These are phyloP conservation scores for Penicillium taxi DNA, from an alignment of 495 filamentous ascomycete genomes.

Conservation along the genomic window DNA sequence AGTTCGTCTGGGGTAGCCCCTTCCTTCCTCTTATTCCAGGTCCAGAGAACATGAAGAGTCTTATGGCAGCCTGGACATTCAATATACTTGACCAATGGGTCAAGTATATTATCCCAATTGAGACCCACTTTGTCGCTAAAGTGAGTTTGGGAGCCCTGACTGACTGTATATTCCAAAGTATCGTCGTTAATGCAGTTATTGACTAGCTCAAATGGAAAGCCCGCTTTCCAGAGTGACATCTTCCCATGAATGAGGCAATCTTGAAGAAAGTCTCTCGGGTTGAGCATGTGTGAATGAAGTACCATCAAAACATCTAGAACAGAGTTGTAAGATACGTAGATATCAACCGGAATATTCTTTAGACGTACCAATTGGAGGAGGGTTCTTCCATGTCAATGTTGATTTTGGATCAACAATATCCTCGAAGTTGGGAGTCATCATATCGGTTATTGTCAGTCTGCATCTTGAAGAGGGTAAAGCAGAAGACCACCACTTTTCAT, in stretches of 20 bases:
- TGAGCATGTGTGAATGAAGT: conserved; percentile 79
- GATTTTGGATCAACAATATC: conserved; percentile 8
- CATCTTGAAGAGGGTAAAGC: conserved; percentile 14
- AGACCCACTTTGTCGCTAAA: conserved; percentile 47
- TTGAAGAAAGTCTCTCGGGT: conserved; percentile 67
- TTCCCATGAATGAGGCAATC: conserved; percentile 60
- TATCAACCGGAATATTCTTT: background rate
- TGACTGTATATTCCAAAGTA: conserved; percentile 53
- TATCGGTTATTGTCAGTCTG: conserved; percentile 6
- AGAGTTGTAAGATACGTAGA: too few relatives aligned
- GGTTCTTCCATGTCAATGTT: conserved; percentile 11
- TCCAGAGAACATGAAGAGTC: conserved; percentile 16
- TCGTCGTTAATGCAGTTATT: conserved; percentile 53
- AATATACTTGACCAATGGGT: conserved; percentile 39
- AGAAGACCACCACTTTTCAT: conserved; percentile 59
- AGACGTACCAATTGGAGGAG: conserved; percentile 23
- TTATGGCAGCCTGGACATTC: conserved; percentile 49
- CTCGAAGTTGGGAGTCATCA: conserved; percentile 9
- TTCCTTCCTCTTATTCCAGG: conserved; percentile 12
- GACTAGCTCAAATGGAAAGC: conserved; percentile 62
- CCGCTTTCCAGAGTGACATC: conserved; percentile 51
- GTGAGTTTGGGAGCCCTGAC: conserved; percentile 28
- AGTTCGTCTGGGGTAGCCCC: conserved; percentile 6
- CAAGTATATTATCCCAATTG: conserved; percentile 52
- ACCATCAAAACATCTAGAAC: conserved; percentile 72